Conservation (phyloP, 306 rosid genomes). For the Luffa aegyptiaca region DNA sequence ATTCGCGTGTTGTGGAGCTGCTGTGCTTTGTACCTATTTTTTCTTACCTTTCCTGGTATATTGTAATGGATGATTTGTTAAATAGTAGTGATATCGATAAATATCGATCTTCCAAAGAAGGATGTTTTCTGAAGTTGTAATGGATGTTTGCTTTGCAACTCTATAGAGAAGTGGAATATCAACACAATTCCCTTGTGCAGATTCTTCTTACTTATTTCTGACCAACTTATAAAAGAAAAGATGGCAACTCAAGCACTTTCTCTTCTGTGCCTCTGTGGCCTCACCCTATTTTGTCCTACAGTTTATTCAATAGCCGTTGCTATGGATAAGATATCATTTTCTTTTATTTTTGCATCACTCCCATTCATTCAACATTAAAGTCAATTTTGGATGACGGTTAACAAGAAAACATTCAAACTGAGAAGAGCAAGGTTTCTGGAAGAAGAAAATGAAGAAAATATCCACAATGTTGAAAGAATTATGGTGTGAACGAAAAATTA, state of each 20-base stretch:
- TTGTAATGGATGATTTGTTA: conserved; percentile 18
- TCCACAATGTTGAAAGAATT: neutral
- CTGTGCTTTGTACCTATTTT: conserved; percentile 17
- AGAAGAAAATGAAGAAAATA: neutral
- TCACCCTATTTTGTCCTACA: conserved; percentile 78
- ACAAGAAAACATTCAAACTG: neutral
- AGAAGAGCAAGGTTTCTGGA: neutral
- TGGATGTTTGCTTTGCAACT: neutral
- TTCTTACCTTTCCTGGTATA: conserved; percentile 26
- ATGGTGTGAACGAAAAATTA: neutral
- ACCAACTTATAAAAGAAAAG: conserved; percentile 55
- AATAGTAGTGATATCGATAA: neutral
- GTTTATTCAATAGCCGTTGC: neutral
- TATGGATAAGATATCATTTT: too few relatives aligned
- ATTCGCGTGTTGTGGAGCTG: conserved; percentile 27
- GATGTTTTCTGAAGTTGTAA: neutral
- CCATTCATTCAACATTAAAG: too few relatives aligned
- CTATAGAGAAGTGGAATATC: neutral
- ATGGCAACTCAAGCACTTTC: conserved; percentile 56
- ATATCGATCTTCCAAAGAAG: neutral
- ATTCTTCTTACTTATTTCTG: conserved; percentile 34
- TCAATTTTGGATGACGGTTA: neutral
- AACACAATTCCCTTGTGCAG: conserved; percentile 22
- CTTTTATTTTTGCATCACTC: neutral
- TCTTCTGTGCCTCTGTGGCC: conserved; percentile 63